Evolutionary conservation across 2,329 filamentous ascomycete species (phyloP), one percentile per base, ranked within the genome.

Genomic region (Xylaria sp.): DNA sequence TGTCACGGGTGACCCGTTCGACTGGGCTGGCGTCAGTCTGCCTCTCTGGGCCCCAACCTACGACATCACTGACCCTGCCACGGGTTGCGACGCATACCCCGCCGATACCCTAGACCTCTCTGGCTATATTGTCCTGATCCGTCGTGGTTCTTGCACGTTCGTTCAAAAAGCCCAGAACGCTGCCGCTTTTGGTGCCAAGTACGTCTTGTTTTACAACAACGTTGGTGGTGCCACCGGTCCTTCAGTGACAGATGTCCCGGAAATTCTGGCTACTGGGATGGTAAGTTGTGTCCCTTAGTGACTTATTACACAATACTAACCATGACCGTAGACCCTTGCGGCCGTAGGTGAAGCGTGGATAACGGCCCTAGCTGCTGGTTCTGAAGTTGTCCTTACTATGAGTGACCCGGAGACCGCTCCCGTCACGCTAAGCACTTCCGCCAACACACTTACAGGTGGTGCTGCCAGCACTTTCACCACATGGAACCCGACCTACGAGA

Each of bases 121-220:
- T 46, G 77, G 78, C 23, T 78, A 83, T 52, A 82, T 90, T 38
- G 86, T 88, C 3, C 80, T 90, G 8, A 78, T 90, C 40, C 84
- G 84, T 49, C 82, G 86, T 23, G 87, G 87, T 51, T 81, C 75
- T 8, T 89, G 87, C 72, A 79, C 79, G 0, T 88, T 87, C 61
- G 76, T 78, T 2, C 68, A 79, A 12, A 89, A 89, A 76, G 81
- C 80, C 1, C 70, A 76, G 42, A 84, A 86, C 61, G 83, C 83
- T 4, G 81, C 77, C 2, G 79, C 78, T 6, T 79, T 79, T 51
- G 87, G 87, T 11, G 87, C 85, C 52, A 82, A 83, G 70, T 87
- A 88, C 66, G 74, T 90, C 57, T 74, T 90, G 66, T 77, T 87
- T 69, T 89, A 89, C 75, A 89, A 89, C 78, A 86, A 84, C 65